A percentile compares a stretch with the other conserved stretches of the same genome.
phyloP scores from a whole-genome alignment of 2,329 filamentous ascomycete species.

The Fusarium oligoseptatum region DNA sequence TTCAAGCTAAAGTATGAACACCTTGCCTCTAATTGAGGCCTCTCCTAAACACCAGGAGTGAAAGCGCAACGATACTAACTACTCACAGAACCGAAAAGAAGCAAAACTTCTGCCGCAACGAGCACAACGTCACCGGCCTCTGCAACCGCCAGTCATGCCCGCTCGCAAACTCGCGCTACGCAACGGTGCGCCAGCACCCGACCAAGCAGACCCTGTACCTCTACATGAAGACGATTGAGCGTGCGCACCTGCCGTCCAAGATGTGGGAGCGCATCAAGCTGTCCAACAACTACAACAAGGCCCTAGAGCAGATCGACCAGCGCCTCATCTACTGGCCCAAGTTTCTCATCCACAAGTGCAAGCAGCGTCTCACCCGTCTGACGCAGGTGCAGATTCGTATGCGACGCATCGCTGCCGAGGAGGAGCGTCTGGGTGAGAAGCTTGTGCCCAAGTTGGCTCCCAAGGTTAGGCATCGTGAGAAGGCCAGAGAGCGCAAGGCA shows the following conservation, averaged over 20 bases:
- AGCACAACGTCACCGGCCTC: slow-evolving; percentile 87
- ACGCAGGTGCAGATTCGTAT: slow-evolving; percentile 90
- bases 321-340: slow-evolving; percentile 94
- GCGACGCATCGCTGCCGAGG: slow-evolving; percentile 87
- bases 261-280: slow-evolving; percentile 96
- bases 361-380: slow-evolving; percentile 91
- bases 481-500: slow-evolving; percentile 81
- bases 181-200: slow-evolving; percentile 88
- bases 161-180: slow-evolving; percentile 91
- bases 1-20: slow-evolving; percentile 87
- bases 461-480: slow-evolving; percentile 84
- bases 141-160: slow-evolving; percentile 92
- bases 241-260: slow-evolving; percentile 87
- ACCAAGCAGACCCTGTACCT: slow-evolving; percentile 87
- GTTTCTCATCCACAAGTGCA: slow-evolving; percentile 93
- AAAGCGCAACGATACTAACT: slow-evolving; percentile 46
- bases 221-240: slow-evolving; percentile 96
- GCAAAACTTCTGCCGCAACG: slow-evolving; percentile 95
- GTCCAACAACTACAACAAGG: slow-evolving; percentile 90
- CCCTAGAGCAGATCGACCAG: slow-evolving; percentile 88
- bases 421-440: slow-evolving; percentile 88
- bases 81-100: slow-evolving; percentile 78
- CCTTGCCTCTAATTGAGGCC: neutral
- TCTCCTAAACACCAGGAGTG: neutral
- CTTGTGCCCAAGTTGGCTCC: slow-evolving; percentile 91